Conservation (phyloP, 768 basidiomycete genomes). For the Lyophyllum semitale region DNA sequence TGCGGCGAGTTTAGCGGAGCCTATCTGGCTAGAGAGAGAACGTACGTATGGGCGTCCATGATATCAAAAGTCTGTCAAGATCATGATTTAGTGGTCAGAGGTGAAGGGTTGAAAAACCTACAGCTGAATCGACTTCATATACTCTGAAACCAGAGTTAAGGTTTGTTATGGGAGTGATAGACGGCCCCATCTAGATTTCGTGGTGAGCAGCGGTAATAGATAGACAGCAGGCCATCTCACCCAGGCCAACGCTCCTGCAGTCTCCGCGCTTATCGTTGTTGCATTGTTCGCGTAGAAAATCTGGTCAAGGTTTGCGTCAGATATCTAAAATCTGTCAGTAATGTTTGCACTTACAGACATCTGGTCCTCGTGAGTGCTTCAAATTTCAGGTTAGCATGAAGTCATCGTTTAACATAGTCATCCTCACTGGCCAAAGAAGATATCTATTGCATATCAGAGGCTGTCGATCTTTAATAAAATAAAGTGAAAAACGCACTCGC, state of each 20-base stretch:
- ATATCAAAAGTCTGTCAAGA: conserved; percentile 71
- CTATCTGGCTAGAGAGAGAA: conserved; percentile 7
- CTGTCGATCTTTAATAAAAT: background rate
- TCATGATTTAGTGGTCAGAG: background rate
- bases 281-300: conserved; percentile 76
- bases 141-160: conserved; percentile 76
- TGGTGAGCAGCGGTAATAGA: background rate
- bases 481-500: conserved; percentile 55
- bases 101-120: conserved; percentile 30
- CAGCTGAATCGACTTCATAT: conserved; percentile 71
- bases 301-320: conserved; percentile 31
- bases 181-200: conserved; percentile 58
- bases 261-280: conserved; percentile 55
- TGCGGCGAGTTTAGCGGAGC: conserved; percentile 23
- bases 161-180: conserved; percentile 68
- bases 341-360: conserved; percentile 47
- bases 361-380: conserved; percentile 68
- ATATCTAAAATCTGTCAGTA: too few species aligned
- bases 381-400: background rate
- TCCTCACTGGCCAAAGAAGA: conserved; percentile 74
- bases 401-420: background rate
- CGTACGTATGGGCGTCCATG: conserved; percentile 76
- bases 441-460: conserved; percentile 38
- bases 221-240: conserved; percentile 20
- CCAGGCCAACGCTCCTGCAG: conserved; percentile 53